A percentile compares a stretch with the other conserved stretches of the same genome.
These are phyloP conservation scores for Fomitopsis serialis DNA, from an alignment of 768 basidiomycete species.

Conservation along the genomic window DNA sequence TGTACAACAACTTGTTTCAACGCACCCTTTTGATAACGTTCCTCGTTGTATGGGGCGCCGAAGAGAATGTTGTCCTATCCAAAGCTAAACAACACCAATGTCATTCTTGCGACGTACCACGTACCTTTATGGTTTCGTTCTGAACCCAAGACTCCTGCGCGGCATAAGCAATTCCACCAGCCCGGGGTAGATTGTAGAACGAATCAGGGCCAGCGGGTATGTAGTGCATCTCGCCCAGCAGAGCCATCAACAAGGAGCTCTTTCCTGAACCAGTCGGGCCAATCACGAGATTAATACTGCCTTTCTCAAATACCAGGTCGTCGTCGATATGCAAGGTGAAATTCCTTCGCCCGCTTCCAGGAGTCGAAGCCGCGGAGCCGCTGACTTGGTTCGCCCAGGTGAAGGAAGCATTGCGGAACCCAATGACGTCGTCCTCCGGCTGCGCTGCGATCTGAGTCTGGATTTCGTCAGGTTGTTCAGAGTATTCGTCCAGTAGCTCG, in stretches of 20 bases:
- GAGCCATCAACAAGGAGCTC: conserved; percentile 61
- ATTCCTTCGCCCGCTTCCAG: conserved; percentile 26
- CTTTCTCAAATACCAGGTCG: conserved; percentile 50
- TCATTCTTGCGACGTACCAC: conserved; percentile 48
- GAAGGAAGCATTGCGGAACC: conserved; percentile 14
- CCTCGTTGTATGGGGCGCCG: conserved; percentile 39
- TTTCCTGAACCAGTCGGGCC: conserved; percentile 58
- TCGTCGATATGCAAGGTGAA: conserved; percentile 48
- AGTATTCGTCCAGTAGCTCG: conserved; percentile 15
- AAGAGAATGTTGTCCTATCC: conserved; percentile 47
- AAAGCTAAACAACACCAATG: conserved; percentile 37
- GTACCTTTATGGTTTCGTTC: conserved; percentile 35
- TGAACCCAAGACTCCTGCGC: conserved; percentile 47
- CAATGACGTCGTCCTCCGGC: conserved; percentile 3
- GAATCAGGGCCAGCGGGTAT: conserved; percentile 26
- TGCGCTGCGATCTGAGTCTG: neutral
- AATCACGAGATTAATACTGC: conserved; percentile 50
- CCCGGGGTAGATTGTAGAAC: conserved; percentile 37
- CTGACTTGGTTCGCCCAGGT: conserved; percentile 13
- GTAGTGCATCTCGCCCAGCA: conserved; percentile 58
- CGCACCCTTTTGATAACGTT: conserved; percentile 37
- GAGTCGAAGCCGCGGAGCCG: conserved; percentile 32
- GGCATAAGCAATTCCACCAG: conserved; percentile 40
- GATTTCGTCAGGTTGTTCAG: neutral
- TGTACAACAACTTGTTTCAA: neutral